These are phyloP conservation scores for Podospora sp. DNA, from an alignment of 495 filamentous ascomycete species.

Conservation along the genomic window DNA sequence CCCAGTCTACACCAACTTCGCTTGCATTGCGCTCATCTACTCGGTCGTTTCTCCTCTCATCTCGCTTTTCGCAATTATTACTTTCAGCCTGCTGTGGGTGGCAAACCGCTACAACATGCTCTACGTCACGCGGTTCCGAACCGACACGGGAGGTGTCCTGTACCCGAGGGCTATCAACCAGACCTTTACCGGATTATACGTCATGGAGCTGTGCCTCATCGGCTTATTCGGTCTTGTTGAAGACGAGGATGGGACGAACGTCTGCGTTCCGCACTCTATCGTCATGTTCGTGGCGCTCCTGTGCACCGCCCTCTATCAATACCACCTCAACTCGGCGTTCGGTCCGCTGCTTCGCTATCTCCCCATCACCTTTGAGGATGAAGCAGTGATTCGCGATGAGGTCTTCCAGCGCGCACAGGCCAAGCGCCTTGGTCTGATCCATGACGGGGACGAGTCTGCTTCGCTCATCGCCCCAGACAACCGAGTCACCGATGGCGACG, in stretches of 20 bases:
- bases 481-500: slow-evolving; percentile 31
- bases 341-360: slow-evolving; percentile 84
- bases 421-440: slow-evolving; percentile 55
- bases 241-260: slow-evolving; percentile 58
- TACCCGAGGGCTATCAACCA: slow-evolving; percentile 96
- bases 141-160: slow-evolving; percentile 90
- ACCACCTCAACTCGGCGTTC: slow-evolving; percentile 82
- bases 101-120: slow-evolving; percentile 96
- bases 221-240: slow-evolving; percentile 88
- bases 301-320: slow-evolving; percentile 79
- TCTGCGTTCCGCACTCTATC: slow-evolving; percentile 81
- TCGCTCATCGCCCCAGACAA: slow-evolving; percentile 16
- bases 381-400: slow-evolving; percentile 84
- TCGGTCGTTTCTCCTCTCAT: slow-evolving; percentile 88
- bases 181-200: slow-evolving; percentile 89
- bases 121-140: slow-evolving; percentile 88
- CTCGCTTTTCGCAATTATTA: slow-evolving; percentile 89
- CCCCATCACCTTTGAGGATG: slow-evolving; percentile 94
- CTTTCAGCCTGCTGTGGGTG: slow-evolving; percentile 92
- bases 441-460: slow-evolving; percentile 50
- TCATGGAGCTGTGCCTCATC: slow-evolving; percentile 90
- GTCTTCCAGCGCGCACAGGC: slow-evolving; percentile 81
- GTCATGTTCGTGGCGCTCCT: slow-evolving; percentile 79
- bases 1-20: slow-evolving; percentile 93
- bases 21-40: slow-evolving; percentile 92